A percentile compares a stretch with the other conserved stretches of the same genome.
phyloP scores from a whole-genome alignment of 2,329 filamentous ascomycete species.

The Parastagonospora nodorum region DNA sequence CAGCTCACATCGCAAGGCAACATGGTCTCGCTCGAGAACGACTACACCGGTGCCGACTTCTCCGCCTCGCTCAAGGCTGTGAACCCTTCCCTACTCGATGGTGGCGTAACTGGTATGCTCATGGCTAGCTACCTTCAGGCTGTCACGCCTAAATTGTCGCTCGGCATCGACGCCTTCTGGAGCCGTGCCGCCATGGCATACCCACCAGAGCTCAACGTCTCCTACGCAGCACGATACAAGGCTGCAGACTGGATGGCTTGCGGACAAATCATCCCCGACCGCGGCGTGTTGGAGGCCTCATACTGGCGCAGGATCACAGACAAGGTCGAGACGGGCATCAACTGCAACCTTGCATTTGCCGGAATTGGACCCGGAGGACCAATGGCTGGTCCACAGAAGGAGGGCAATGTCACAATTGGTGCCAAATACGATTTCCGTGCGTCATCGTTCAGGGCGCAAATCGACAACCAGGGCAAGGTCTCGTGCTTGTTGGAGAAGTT shows the following conservation, averaged over 20 bases:
- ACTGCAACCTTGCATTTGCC: constrained; percentile 85
- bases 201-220: constrained; percentile 87
- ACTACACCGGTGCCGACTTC: constrained; percentile 93
- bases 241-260: constrained; percentile 90
- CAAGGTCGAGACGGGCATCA: constrained; percentile 93
- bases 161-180: constrained; percentile 93
- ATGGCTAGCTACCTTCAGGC: constrained; percentile 96
- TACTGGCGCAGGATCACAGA: constrained; percentile 95
- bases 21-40: constrained; percentile 92
- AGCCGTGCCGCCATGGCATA: constrained; percentile 83
- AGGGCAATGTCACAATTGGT: constrained; percentile 88
- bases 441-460: constrained; percentile 91
- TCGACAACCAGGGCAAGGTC: constrained; percentile 93
- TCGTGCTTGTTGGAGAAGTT: constrained; percentile 94
- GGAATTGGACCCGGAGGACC: constrained; percentile 63
- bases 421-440: constrained; percentile 98
- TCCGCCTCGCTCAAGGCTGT: constrained; percentile 90
- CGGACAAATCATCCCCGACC: constrained; percentile 85
- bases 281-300: constrained; percentile 78
- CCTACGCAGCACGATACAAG: constrained; percentile 92
- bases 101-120: constrained; percentile 90
- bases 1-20: constrained; percentile 86
- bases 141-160: constrained; percentile 80
- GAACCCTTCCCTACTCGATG: constrained; percentile 93
- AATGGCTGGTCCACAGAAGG: constrained; percentile 74